Conservation (phyloP, 345 rosid genomes). For the Odontarrhena argentea region DNA sequence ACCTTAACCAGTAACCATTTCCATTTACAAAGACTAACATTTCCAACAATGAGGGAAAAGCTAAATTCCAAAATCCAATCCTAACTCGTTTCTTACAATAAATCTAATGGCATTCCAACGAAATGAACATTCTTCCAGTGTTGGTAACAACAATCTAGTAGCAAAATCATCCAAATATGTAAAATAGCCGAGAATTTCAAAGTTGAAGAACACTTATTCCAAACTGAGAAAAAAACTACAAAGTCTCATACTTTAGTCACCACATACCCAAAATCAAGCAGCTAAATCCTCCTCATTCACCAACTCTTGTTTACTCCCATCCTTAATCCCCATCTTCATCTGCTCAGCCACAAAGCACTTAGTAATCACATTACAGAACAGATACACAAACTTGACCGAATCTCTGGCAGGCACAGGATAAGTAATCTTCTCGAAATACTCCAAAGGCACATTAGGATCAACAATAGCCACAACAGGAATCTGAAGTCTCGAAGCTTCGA, state of each 20-base stretch:
- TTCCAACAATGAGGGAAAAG: neutral
- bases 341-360: slow-evolving; percentile 79
- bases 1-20: neutral
- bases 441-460: slow-evolving; percentile 83
- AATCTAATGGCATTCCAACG: neutral
- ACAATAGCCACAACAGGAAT: slow-evolving; percentile 91
- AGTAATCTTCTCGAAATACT: slow-evolving; percentile 65
- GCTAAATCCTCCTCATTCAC: slow-evolving; percentile 22
- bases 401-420: slow-evolving; percentile 95
- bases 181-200: neutral
- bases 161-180: slow-evolving; percentile 3
- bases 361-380: slow-evolving; percentile 92
- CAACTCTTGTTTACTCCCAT: neutral
- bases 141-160: neutral
- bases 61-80: slow-evolving; percentile 1
- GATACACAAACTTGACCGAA: slow-evolving; percentile 88
- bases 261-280: slow-evolving; percentile 3
- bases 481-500: slow-evolving; percentile 77
- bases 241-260: slow-evolving; percentile 24
- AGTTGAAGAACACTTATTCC: slow-evolving; percentile 30
- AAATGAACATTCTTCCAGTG: slow-evolving; percentile 19
- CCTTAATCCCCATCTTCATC: slow-evolving; percentile 51
- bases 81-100: neutral
- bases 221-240: neutral
- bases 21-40: neutral